These are phyloP conservation scores for Colletotrichum zoysiae DNA, from an alignment of 2,329 filamentous ascomycete species.

Conservation along the genomic window DNA sequence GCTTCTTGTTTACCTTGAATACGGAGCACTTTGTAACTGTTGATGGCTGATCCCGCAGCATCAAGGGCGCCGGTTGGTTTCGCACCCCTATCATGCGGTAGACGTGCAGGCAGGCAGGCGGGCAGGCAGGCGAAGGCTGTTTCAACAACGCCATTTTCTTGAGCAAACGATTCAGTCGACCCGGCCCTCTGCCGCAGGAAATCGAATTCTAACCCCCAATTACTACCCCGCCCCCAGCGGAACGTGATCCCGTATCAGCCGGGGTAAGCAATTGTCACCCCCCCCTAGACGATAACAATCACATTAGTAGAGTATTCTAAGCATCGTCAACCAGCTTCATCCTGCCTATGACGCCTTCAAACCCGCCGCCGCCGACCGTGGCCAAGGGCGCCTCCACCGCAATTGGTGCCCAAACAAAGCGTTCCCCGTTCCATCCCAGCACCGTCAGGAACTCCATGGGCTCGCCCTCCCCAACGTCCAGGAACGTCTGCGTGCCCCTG, in stretches of 20 bases:
- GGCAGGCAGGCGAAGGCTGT: not conserved
- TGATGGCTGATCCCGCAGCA: not conserved
- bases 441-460: conserved; percentile 39
- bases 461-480: conserved; percentile 32
- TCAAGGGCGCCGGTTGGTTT: not conserved
- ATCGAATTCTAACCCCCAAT: conserved; percentile 9
- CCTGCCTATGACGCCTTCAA: conserved; percentile 35
- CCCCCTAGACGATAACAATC: not conserved
- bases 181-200: conserved; percentile 18
- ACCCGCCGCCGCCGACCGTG: conserved; percentile 31
- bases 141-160: not conserved
- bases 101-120: not conserved
- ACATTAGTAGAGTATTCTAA: conserved; percentile 1
- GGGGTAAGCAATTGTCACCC: not conserved
- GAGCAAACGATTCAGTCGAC: conserved; percentile 20
- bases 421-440: conserved; percentile 35
- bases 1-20: not conserved
- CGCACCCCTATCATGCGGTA: no score
- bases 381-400: conserved; percentile 39
- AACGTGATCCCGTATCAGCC: not conserved
- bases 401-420: conserved; percentile 35
- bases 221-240: not conserved
- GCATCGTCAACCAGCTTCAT: conserved; percentile 38
- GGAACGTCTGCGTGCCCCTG: conserved; percentile 30
- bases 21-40: not conserved